A percentile compares a stretch with the other conserved stretches of the same genome.
phyloP scores from a whole-genome alignment of 345 rosid species.

The Triadica sebifera region DNA sequence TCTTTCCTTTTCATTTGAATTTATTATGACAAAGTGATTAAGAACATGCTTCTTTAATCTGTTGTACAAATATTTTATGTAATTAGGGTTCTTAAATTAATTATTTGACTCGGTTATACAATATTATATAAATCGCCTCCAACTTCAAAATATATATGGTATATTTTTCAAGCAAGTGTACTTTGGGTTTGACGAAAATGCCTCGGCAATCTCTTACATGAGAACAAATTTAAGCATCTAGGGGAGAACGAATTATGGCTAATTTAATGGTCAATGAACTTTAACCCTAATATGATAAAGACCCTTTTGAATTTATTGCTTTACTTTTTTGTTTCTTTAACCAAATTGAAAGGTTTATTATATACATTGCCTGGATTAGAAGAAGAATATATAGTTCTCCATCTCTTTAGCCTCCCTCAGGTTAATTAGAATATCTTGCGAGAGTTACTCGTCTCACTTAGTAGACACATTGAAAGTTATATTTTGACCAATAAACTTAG shows the following conservation, averaged over 20 bases:
- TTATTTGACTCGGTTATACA: neutral
- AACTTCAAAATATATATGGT: neutral
- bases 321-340: too few species aligned
- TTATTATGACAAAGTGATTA: neutral
- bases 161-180: neutral
- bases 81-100: neutral
- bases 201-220: neutral
- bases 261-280: neutral
- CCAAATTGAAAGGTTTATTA: too few species aligned
- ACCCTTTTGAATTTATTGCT: too few species aligned
- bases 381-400: too few species aligned
- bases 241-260: neutral
- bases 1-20: slow-evolving; percentile 24
- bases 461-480: too few species aligned
- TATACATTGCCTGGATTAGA: too few species aligned
- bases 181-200: neutral
- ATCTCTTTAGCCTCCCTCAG: too few species aligned
- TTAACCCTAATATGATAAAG: too few species aligned
- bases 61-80: neutral
- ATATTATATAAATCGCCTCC: too few species aligned
- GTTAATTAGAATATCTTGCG: too few species aligned
- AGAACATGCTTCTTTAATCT: neutral
- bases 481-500: too few species aligned
- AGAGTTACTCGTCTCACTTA: too few species aligned
- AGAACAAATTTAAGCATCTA: neutral